phyloP scores from a whole-genome alignment of 306 rosid species.

The Pterocarpus macrocarpus region DNA sequence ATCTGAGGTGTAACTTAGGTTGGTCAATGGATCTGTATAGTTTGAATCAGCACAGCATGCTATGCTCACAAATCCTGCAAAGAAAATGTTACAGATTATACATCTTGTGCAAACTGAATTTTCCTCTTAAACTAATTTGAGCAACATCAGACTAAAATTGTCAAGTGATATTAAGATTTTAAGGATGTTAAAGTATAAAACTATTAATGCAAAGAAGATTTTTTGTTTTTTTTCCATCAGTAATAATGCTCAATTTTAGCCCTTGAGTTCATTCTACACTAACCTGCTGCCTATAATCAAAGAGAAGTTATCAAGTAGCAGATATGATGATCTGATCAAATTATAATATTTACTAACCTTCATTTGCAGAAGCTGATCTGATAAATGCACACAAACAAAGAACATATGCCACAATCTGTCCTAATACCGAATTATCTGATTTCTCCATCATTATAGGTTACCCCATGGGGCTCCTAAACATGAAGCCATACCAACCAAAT shows the following conservation, averaged over 20 bases:
- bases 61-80: constrained; percentile 77
- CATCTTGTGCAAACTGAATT: constrained; percentile 1
- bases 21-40: constrained; percentile 58
- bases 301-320: constrained; percentile 20
- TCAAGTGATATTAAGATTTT: constrained; percentile 26
- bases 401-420: constrained; percentile 48
- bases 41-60: constrained; percentile 81
- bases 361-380: constrained; percentile 71
- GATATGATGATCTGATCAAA: constrained; percentile 20
- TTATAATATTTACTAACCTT: constrained; percentile 63
- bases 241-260: neutral
- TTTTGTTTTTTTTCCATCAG: neutral
- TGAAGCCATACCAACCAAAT: constrained; percentile 54
- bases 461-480: constrained; percentile 65
- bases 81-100: constrained; percentile 26
- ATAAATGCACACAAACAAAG: constrained; percentile 55
- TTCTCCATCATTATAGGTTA: constrained; percentile 68
- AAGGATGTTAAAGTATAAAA: constrained; percentile 19
- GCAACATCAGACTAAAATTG: constrained; percentile 26
- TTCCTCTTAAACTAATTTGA: constrained; percentile 34
- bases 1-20: constrained; percentile 69
- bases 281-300: neutral
- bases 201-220: constrained; percentile 30
- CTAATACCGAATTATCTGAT: constrained; percentile 53
- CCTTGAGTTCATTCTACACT: constrained; percentile 28